phyloP scores from a whole-genome alignment of 1,284 basidiomycete species.

The Lignosus rhinocerotis region DNA sequence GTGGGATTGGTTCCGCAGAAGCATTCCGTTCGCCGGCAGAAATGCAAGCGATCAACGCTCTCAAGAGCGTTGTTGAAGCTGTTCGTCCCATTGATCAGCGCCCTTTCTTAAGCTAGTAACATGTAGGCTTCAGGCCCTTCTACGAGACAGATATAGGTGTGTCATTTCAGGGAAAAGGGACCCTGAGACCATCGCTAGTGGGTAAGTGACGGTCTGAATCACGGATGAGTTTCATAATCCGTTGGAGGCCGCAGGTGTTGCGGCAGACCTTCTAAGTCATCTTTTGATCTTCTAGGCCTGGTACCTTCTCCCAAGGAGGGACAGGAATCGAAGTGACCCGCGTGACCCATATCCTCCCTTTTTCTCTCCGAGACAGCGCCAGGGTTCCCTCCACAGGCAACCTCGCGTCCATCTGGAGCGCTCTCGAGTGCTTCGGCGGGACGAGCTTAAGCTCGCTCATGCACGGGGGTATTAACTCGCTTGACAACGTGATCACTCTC shows the following conservation, averaged over 20 bases:
- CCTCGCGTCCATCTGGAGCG: conserved; percentile 20
- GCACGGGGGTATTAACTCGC: conserved; percentile 19
- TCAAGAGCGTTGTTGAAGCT: conserved; percentile 12
- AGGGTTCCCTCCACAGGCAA: conserved; percentile 8
- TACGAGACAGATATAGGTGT: conserved; percentile 13
- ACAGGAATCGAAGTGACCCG: conserved; percentile 18
- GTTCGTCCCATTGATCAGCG: background rate
- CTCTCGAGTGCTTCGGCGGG: conserved; percentile 20
- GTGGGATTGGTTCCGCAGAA: conserved; percentile 11
- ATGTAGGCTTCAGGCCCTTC: background rate
- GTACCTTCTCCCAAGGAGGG: background rate
- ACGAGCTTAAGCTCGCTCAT: conserved; percentile 15
- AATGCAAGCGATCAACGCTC: conserved; percentile 10
- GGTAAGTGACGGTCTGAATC: conserved; percentile 7
- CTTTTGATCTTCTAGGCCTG: background rate
- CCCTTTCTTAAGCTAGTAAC: background rate
- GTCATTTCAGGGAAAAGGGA: conserved; percentile 19
- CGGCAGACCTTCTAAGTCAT: background rate
- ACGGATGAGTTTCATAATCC: background rate
- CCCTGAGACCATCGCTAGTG: conserved; percentile 15
- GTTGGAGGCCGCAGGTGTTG: background rate
- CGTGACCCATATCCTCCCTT: conserved; percentile 21
- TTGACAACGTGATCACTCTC: conserved; percentile 22
- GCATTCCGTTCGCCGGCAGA: conserved; percentile 12
- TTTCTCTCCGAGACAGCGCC: conserved; percentile 17